These are phyloP conservation scores for Cercospora janseana DNA, from an alignment of 2,329 filamentous ascomycete species.

Conservation along the genomic window DNA sequence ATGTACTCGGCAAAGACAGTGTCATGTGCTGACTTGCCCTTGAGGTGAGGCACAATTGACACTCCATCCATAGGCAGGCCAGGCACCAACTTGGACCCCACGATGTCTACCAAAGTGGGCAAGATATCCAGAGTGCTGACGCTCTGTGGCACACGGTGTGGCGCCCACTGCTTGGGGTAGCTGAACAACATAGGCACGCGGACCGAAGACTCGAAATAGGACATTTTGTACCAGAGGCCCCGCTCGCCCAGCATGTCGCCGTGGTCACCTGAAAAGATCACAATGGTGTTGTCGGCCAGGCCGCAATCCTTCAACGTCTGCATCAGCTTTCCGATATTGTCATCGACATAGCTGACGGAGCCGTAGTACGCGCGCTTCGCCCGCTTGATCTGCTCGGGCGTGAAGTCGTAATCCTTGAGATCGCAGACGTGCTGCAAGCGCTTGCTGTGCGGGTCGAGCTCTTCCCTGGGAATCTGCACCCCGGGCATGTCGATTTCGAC, in stretches of 20 bases:
- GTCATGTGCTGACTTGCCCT: constrained; percentile 67
- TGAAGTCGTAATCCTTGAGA: constrained; percentile 78
- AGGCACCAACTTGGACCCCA: constrained; percentile 66
- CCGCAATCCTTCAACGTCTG: constrained; percentile 74
- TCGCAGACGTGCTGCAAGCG: constrained; percentile 84
- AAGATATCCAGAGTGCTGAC: constrained; percentile 90
- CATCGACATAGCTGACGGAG: constrained; percentile 89
- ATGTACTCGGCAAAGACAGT: constrained; percentile 95
- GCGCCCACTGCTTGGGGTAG: constrained; percentile 70
- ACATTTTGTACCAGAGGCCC: constrained; percentile 96
- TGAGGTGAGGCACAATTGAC: constrained; percentile 75
- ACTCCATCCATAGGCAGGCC: constrained; percentile 81
- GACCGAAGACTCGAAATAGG: constrained; percentile 87
- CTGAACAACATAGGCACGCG: constrained; percentile 85
- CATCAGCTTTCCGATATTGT: constrained; percentile 82
- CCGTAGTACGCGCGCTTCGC: constrained; percentile 89
- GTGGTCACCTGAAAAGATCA: constrained; percentile 91
- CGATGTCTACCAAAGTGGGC: constrained; percentile 81
- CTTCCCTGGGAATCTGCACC: constrained; percentile 72
- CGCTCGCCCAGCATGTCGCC: constrained; percentile 95
- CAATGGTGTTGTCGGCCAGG: constrained; percentile 79
- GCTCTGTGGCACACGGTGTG: constrained; percentile 75
- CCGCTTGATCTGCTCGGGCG: constrained; percentile 79
- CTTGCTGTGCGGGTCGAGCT: constrained; percentile 84
- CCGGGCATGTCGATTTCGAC: constrained; percentile 83